Evolutionary conservation across 306 rosid genomes (phyloP), one percentile per base, ranked within the genome.

Genomic region (Prunus mira): DNA sequence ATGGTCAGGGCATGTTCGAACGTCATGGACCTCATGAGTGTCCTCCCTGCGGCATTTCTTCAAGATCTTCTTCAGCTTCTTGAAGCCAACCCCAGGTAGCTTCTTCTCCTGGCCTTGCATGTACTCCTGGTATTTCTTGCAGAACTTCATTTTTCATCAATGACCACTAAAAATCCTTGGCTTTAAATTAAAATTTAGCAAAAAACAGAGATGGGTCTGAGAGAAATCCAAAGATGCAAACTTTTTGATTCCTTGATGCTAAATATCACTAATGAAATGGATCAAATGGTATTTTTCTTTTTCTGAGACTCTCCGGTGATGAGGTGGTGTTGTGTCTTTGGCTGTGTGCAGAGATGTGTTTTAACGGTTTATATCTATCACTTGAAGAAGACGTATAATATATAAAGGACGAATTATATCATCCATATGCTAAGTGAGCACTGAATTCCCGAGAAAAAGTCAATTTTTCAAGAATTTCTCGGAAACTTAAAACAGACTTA

Each of bases 121-220:
- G 90, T 88, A 95, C 71, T 90, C 84, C 67, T 87, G 91, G 79
- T 95, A 95, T 80, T 73, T 89, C 88, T 95, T 95, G 86, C 98
- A 92, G 86, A 95, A 95, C 83, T 95, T 95, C 98, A 95, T 95
- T 50, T 82, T 85, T 69, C 67, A 56, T 58, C 17, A 69, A 45
- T 34, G 79, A 65, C 69, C 34, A 71, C 58, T 72, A 8, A 6
- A 58, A 30, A 38, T 43, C 51, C 69, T 41, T 25, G 3, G 43
- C 24, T 25, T 9, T n/a, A 7, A 27, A 51, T 49, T 22, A 17
- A 74, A 25, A 30, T 24, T 18, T 3, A 28, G 30, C 19, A 14
- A n/a, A 46, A 46, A 74, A 43, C 46, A 27, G 69, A 60, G n/a
- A 74, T 61, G 61, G 77, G 19, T 17, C 43, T 0, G 1, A 20